Evolutionary conservation across 2,329 filamentous ascomycete species (phyloP).

Genomic region (Fusarium sublunatum): DNA sequence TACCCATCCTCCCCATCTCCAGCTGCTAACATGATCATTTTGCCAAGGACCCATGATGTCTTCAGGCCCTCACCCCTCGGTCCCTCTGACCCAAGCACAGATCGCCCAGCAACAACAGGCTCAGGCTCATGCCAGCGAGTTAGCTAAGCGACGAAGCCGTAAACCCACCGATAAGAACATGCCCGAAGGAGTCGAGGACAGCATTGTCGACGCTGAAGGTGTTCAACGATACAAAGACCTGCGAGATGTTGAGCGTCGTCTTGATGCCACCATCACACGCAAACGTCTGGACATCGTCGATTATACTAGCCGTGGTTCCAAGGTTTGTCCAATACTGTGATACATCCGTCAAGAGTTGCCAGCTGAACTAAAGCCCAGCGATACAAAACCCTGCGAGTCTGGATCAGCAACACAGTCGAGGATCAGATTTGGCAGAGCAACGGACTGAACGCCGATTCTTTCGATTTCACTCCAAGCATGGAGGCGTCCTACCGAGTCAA

Average conservation of each 20-base stretch:
- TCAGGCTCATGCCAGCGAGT: slow-evolving; percentile 68
- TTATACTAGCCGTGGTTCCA: slow-evolving; percentile 77
- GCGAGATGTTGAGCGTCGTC: slow-evolving; percentile 84
- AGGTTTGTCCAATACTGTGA: slow-evolving; percentile 58
- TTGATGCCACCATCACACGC: slow-evolving; percentile 93
- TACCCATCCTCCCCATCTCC: slow-evolving; percentile 8
- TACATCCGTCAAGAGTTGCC: not conserved
- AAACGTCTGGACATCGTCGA: slow-evolving; percentile 94
- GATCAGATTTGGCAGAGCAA: slow-evolving; percentile 92
- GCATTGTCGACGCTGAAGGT: slow-evolving; percentile 79
- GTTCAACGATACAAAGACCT: slow-evolving; percentile 85
- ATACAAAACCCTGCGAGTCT: slow-evolving; percentile 87
- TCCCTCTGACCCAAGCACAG: slow-evolving; percentile 66
- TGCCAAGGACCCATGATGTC: slow-evolving; percentile 67
- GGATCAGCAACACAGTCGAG: slow-evolving; percentile 94
- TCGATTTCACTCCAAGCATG: slow-evolving; percentile 82
- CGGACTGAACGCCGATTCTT: slow-evolving; percentile 75
- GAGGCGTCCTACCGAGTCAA: slow-evolving; percentile 89
- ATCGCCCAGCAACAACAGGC: slow-evolving; percentile 63
- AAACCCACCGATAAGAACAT: slow-evolving; percentile 97
- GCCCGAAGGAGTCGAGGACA: slow-evolving; percentile 87
- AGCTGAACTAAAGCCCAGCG: slow-evolving; percentile 59
- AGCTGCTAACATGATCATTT: slow-evolving; percentile 23
- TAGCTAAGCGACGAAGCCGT: slow-evolving; percentile 81
- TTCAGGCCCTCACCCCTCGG: slow-evolving; percentile 61